A percentile compares a stretch with the other conserved stretches of the same genome.
These are phyloP conservation scores for Cryomyces antarcticus DNA, from an alignment of 495 filamentous ascomycete genomes.

Conservation along the genomic window DNA sequence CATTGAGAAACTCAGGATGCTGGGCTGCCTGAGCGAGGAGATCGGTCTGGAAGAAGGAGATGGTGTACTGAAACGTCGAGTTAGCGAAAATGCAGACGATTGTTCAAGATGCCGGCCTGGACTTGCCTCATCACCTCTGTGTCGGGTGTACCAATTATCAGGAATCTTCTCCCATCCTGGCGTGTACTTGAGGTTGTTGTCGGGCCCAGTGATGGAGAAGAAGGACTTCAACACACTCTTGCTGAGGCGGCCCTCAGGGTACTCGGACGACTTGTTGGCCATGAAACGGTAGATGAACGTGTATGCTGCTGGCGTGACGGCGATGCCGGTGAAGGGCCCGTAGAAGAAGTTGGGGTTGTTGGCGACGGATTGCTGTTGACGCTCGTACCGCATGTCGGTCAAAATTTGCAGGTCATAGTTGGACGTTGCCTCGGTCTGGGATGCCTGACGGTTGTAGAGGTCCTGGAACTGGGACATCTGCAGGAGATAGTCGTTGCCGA, in stretches of 20 bases:
- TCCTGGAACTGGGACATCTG: conserved; percentile 14
- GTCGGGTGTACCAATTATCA: conserved; percentile 39
- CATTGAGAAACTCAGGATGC: conserved; percentile 16
- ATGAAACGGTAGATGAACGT: conserved; percentile 18
- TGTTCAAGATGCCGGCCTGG: not conserved
- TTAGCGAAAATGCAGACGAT: no score
- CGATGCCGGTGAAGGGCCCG: conserved; percentile 11
- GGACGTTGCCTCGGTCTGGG: not conserved
- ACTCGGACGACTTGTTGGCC: conserved; percentile 19
- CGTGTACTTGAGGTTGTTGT: conserved; percentile 8
- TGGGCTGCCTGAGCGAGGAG: conserved; percentile 4
- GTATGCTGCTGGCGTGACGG: conserved; percentile 8
- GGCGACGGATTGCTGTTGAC: conserved; percentile 13
- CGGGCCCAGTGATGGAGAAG: conserved; percentile 7
- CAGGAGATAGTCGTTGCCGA: conserved; percentile 15
- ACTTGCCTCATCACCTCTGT: conserved; percentile 15
- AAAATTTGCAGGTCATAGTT: conserved; percentile 14
- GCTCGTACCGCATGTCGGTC: conserved; percentile 10
- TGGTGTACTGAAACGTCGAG: conserved; percentile 13
- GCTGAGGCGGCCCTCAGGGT: conserved; percentile 16
- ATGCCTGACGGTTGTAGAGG: conserved; percentile 6
- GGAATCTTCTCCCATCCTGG: conserved; percentile 21
- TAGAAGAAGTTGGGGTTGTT: conserved; percentile 21
- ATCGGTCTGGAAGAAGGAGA: conserved; percentile 24
- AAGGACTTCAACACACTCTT: conserved; percentile 12